phyloP scores from a whole-genome alignment of 306 rosid species.

The Sindora glabra region DNA sequence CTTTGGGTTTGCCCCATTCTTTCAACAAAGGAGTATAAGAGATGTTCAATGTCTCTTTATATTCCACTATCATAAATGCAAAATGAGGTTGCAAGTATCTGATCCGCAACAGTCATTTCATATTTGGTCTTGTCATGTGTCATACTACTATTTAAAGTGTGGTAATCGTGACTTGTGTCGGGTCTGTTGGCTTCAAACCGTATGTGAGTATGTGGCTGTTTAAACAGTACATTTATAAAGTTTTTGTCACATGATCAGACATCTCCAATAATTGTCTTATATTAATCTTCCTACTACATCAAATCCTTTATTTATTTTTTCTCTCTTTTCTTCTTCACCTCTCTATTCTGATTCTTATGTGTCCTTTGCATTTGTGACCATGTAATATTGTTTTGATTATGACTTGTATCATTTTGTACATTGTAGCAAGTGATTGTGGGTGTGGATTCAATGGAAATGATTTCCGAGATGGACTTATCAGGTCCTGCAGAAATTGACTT shows the following conservation, averaged over 20 bases:
- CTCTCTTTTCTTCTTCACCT: neutral
- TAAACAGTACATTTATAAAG: neutral
- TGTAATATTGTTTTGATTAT: neutral
- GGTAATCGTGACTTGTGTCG: neutral
- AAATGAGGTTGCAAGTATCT: neutral
- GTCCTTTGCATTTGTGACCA: neutral
- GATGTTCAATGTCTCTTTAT: too few relatives aligned
- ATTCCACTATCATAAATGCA: neutral
- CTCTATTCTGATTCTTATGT: neutral
- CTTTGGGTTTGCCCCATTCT: neutral
- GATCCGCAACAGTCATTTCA: neutral
- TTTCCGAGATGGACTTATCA: conserved; percentile 68
- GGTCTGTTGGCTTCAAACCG: conserved; percentile 3
- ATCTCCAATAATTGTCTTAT: neutral
- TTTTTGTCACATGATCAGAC: neutral
- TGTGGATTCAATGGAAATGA: conserved; percentile 78
- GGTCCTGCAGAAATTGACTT: conserved; percentile 81
- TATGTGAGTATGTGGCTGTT: neutral
- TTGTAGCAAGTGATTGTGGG: conserved; percentile 96
- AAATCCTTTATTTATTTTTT: neutral
- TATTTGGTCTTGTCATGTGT: neutral
- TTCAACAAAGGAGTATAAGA: too few relatives aligned
- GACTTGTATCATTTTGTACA: conserved; percentile 11
- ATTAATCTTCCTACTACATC: neutral
- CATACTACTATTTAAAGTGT: neutral